Evolutionary conservation across 2,329 filamentous ascomycete species (phyloP).

Genomic region (Xylariaceae sp.): DNA sequence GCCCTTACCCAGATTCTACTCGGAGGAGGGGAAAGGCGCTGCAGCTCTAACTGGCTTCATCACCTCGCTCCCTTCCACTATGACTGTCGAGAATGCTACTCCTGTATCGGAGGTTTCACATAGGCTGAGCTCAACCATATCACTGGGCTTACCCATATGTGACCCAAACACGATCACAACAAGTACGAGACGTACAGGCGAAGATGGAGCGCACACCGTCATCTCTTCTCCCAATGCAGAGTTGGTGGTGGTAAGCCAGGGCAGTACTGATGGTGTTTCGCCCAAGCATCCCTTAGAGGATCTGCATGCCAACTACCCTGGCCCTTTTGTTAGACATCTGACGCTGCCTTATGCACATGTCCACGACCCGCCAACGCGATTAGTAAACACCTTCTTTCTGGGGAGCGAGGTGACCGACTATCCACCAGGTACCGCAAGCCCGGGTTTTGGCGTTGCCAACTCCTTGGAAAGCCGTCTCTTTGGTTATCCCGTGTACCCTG

Average conservation of each 20-base stretch:
- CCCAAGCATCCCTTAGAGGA: constrained; percentile 12
- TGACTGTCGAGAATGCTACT: not conserved
- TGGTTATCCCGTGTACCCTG: constrained; percentile 1
- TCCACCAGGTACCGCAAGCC: constrained; percentile 18
- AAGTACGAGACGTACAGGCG: constrained; percentile 4
- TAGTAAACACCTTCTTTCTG: constrained; percentile 13
- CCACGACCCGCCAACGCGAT: constrained; percentile 11
- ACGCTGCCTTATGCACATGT: constrained; percentile 21
- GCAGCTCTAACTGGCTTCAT: constrained; percentile 8
- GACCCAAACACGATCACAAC: constrained; percentile 3
- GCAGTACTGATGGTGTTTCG: not conserved
- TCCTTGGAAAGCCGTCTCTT: constrained; percentile 9
- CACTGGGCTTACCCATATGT: constrained; percentile 2
- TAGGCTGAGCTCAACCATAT: constrained; percentile 12
- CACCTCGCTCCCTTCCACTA: not conserved
- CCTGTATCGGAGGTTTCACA: constrained; percentile 8
- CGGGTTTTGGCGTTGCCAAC: constrained; percentile 11
- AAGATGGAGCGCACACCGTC: constrained; percentile 5
- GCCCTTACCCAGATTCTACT: constrained; percentile 17
- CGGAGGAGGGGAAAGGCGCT: constrained; percentile 16
- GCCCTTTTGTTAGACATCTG: constrained; percentile 9
- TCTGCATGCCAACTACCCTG: constrained; percentile 9
- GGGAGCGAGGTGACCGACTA: constrained; percentile 13
- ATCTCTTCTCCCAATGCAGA: constrained; percentile 5
- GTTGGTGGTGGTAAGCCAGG: not conserved